Evolutionary conservation across 352 stramenopile species (phyloP).

Genomic region (Aphanomyces stellatus): DNA sequence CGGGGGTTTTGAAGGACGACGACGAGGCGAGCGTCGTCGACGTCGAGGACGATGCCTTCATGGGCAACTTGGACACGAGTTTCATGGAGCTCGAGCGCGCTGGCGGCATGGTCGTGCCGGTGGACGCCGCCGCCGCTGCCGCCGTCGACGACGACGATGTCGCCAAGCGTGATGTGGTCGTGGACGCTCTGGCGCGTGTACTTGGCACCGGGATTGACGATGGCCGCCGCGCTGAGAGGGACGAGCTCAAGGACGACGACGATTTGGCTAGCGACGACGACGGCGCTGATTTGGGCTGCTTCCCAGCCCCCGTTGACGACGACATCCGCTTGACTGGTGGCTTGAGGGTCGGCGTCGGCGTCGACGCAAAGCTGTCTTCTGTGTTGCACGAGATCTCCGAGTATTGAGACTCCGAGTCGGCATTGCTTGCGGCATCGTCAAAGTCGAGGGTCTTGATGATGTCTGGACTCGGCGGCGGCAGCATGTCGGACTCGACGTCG

Average conservation of each 20-base stretch:
- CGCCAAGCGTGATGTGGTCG: background rate
- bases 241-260: background rate
- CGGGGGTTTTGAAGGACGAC: background rate
- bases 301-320: background rate
- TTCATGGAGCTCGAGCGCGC: background rate
- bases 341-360: background rate
- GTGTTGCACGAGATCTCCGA: conserved; percentile 18
- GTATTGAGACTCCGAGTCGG: conserved; percentile 9
- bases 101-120: background rate
- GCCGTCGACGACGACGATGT: background rate
- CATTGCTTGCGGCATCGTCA: conserved; percentile 7
- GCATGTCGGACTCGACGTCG: background rate
- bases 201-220: background rate
- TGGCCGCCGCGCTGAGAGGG: background rate
- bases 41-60: background rate
- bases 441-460: conserved; percentile 17
- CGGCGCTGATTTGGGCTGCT: background rate
- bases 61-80: background rate
- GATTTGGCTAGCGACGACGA: background rate
- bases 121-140: too few species aligned
- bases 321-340: background rate
- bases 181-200: background rate
- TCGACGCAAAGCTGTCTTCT: conserved; percentile 9
- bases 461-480: background rate
- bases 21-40: background rate